Base-by-base conservation (phyloP, 768 basidiomycete species). In the Podaxis pistillaris region DNA sequence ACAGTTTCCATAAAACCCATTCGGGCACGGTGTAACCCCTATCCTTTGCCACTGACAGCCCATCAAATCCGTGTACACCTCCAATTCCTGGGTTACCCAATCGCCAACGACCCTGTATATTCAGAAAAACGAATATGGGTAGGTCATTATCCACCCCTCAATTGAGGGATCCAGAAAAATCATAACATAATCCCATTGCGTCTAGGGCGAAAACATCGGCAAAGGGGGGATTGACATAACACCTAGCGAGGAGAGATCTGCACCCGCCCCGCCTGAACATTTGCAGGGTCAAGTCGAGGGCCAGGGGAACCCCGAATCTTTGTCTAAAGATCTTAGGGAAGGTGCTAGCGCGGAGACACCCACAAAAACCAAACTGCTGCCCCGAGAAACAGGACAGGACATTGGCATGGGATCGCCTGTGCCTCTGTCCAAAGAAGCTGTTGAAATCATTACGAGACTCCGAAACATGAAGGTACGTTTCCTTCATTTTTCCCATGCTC, bases 31-130 rank as follows among this genome's bases (percentile, higher is more conserved):
- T 8, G 41, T 15, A 61, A 49, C 19, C 26, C 41, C 26, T 60
- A 49, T 24, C 22, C 28, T 26, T 19, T 54, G 47, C 36, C 53
- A 61, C 46, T 67, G 55, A 56, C 50, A 97, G 95, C 97, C 0
- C 97, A 99, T 76, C 97, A 99, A 74, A 92, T 98, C 62, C 85
- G 97, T 55, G 96, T 99, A 2, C 97, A 99, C 71, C 83, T 99
- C 2, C 97, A 98, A 74, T 98, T 84, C 74, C 85, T 99, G 61
- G 97, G 96, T 0, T 79, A 92, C 70, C 90, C 97, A 0, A 94
- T 99, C 65, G 92, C 93, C 11, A 98, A 99, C 71, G 97, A 98
- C 67, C 93, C 95, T 1, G 83, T 98, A 2, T 99, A 99, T 74
- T 89, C 90, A 17, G 90, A 91, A 63, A 77, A 79, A 37, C 83